Conservation (phyloP, 352 stramenopile genomes). For the Phytopythium litorale region DNA sequence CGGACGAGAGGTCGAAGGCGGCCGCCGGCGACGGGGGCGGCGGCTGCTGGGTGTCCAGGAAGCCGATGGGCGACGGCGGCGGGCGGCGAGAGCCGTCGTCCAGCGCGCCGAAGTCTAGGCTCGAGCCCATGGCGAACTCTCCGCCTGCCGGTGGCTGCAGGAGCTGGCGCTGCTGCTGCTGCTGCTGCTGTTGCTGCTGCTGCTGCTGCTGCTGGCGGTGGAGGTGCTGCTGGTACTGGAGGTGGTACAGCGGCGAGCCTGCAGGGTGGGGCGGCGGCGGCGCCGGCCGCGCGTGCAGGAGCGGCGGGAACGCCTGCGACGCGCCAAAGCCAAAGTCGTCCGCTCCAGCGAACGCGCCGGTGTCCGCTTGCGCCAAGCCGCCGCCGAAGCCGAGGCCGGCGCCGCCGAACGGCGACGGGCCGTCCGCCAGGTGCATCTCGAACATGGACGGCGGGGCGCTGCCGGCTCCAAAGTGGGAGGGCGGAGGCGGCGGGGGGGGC, state of each 20-base stretch:
- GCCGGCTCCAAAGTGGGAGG: background rate
- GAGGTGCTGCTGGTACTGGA: slow-evolving; percentile 41
- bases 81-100: slow-evolving; percentile 1
- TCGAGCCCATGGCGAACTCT: slow-evolving; percentile 12
- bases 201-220: slow-evolving; percentile 24
- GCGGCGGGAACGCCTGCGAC: background rate
- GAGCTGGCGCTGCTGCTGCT: slow-evolving; percentile 14
- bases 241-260: slow-evolving; percentile 27
- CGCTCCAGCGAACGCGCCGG: background rate
- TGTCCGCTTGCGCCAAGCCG: background rate
- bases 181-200: slow-evolving; percentile 22
- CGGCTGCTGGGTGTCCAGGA: slow-evolving; percentile 10
- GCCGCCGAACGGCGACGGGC: background rate
- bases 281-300: background rate
- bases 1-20: slow-evolving; percentile 35
- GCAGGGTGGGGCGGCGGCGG: background rate
- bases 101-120: slow-evolving; percentile 4
- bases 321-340: slow-evolving; percentile 3
- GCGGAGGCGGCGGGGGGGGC: background rate
- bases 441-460: background rate
- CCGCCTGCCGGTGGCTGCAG: slow-evolving; percentile 5
- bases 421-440: slow-evolving; percentile 6
- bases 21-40: background rate
- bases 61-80: slow-evolving; percentile 4
- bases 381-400: slow-evolving; percentile 2